Evolutionary conservation across 805 yeast species (phyloP).

Genomic region (Saccharomyces paradoxus): DNA sequence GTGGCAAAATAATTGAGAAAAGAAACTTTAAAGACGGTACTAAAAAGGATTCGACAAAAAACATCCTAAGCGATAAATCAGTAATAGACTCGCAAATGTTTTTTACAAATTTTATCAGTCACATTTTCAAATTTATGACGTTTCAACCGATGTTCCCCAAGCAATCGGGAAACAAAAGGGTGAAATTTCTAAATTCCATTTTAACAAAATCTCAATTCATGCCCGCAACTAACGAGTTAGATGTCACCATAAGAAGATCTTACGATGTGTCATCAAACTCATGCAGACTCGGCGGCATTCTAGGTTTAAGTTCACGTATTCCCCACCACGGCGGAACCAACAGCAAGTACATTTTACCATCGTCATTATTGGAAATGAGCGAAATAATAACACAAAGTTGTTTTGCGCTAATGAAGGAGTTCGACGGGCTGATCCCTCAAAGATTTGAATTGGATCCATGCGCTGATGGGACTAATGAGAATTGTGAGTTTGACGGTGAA

Average conservation of each 20-base stretch:
- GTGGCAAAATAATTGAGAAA: not conserved
- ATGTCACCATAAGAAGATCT: slow-evolving; percentile 22
- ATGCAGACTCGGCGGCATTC: slow-evolving; percentile 49
- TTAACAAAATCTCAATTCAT: slow-evolving; percentile 12
- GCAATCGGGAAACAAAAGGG: slow-evolving; percentile 10
- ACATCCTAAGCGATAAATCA: not conserved
- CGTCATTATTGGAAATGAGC: slow-evolving; percentile 28
- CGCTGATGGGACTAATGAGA: not conserved
- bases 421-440: slow-evolving; percentile 31
- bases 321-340: slow-evolving; percentile 20
- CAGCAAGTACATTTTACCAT: slow-evolving; percentile 26
- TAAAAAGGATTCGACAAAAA: not conserved
- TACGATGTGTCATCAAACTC: slow-evolving; percentile 40
- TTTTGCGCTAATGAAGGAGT: slow-evolving; percentile 34
- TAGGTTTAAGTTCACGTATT: slow-evolving; percentile 40
- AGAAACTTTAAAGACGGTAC: not conserved
- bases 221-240: slow-evolving; percentile 19
- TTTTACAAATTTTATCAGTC: slow-evolving; percentile 32
- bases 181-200: slow-evolving; percentile 15
- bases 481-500: slow-evolving; percentile 13
- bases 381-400: slow-evolving; percentile 42
- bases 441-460: slow-evolving; percentile 21
- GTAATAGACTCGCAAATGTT: slow-evolving; percentile 17
- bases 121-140: slow-evolving; percentile 35
- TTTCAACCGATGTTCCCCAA: slow-evolving; percentile 40